Base-by-base conservation (phyloP, 202 grass and related monocot genomes). In the Sporobolus alterniflorus region DNA sequence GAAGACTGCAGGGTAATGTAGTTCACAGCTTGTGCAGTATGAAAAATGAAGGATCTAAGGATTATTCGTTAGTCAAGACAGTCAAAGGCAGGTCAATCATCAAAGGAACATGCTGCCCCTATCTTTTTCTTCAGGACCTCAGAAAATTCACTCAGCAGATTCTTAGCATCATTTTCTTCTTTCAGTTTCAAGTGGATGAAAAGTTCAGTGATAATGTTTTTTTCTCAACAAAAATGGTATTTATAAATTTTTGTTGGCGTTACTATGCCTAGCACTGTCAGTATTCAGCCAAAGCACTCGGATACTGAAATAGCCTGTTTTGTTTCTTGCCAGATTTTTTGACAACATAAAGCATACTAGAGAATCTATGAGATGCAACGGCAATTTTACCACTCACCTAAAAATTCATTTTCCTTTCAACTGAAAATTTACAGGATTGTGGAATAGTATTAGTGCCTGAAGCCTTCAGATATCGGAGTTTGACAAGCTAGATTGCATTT, bases 11-110 rank as follows among this genome's bases (percentile, higher is more conserved):
- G 9, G 16, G 29, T 6, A 65, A 64, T 36, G 44, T 5, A 78
- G 22, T 78, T n/a, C 64, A 78, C 31, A 64, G 17, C 41, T n/a
- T 85, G 20, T 63, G 74, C 74, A 50, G 3, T 12, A 20, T 85
- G 31, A 74, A 64, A 71, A 2, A 56, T 24, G 64, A 60, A 71
- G 18, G 78, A 72, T 71, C 31, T 43, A 64, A 54, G 7, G 18
- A 21, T 46, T 47, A 59, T 28, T 86, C 20, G 7, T 26, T 21
- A 43, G 7, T 34, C 13, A 64, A 73, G 79, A 85, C 9, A 54
- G 22, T 2, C n/a, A 1, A 28, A 66, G 71, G 21, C 16, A 40
- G 20, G 22, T 65, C 44, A 73, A 64, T 61, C 47, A 28, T 28
- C 33, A 65, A 66, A 2, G 63, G 0, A 31, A 43, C 40, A 61